Percentiles rank a stretch among this genome's conserved stretches.
These are phyloP conservation scores for Aspergillus uvarum DNA, from an alignment of 2,329 filamentous ascomycete genomes.

Conservation along the genomic window DNA sequence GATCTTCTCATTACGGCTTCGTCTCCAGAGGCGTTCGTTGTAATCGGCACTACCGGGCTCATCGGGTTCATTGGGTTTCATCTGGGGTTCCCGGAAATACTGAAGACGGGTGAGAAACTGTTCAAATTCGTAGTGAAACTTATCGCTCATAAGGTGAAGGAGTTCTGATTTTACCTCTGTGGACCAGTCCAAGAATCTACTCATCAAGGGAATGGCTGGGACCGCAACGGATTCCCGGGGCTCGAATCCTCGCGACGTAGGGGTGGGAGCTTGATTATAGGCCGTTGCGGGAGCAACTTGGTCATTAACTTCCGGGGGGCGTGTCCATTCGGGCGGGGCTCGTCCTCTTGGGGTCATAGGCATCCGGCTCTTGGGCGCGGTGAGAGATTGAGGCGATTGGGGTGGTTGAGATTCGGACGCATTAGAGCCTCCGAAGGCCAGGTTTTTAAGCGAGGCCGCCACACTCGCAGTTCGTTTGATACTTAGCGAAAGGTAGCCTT, in stretches of 20 bases:
- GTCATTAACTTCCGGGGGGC: conserved; percentile 75
- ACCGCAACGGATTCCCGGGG: conserved; percentile 59
- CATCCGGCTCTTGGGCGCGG: conserved; percentile 33
- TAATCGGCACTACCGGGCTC: conserved; percentile 96
- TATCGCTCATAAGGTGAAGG: conserved; percentile 15
- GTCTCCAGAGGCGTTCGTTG: conserved; percentile 89
- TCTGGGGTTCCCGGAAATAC: conserved; percentile 97
- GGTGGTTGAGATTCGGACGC: conserved; percentile 32
- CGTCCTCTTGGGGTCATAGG: conserved; percentile 51
- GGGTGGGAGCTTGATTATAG: conserved; percentile 74
- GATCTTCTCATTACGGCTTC: conserved; percentile 88
- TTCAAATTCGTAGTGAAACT: conserved; percentile 14
- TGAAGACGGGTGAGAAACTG: conserved; percentile 38
- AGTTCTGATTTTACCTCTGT: conserved; percentile 60
- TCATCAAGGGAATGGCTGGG: conserved; percentile 72
- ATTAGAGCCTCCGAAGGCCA: conserved; percentile 53
- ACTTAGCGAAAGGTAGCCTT: conserved; percentile 62
- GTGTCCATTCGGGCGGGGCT: conserved; percentile 57
- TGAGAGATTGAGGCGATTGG: conserved; percentile 26
- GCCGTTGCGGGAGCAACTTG: conserved; percentile 63
- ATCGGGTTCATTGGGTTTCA: conserved; percentile 93
- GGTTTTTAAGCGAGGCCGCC: conserved; percentile 62
- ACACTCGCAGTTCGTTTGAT: conserved; percentile 65
- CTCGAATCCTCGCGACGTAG: conserved; percentile 73
- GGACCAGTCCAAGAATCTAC: conserved; percentile 90